Evolutionary conservation across 768 basidiomycete genomes (phyloP), one percentile per base, ranked within the genome.

Genomic region (Lactarius vividus): DNA sequence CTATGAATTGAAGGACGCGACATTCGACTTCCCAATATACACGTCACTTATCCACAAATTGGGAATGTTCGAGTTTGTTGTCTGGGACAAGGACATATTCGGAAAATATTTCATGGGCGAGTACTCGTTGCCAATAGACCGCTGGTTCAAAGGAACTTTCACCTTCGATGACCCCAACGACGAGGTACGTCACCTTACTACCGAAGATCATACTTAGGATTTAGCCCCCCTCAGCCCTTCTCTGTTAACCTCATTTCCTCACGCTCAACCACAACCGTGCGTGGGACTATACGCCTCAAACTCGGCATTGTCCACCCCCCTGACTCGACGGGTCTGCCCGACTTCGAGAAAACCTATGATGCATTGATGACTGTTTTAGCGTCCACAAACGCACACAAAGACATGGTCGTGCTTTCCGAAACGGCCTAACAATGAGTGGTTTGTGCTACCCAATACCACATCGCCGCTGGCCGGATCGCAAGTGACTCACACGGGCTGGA

Each of bases 31-130:
- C 37, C 37, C 37, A 37, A 11, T 37, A 37, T 37, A 37, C 13
- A 9, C 13, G 37, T 2, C 11, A 1, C 37, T 13, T 37, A 13
- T 37, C 3, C 11, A 37, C 37, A 10, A 37, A 13, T 2, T 37
- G 0, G 37, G 37, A 11, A 37, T 15, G 13, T 4, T 37, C 37
- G 1, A 13, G 37, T 37, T 37, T 37, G 37, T 3, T 13, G 11
- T 13, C 0, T 98, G 96, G 96, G 94, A 96, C 77, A 94, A 89
- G 79, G 96, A 97, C 76, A 79, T 91, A 69, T 74, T 94, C 63
- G 84, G 82, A 72, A 97, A 95, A 77, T 96, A 98, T 52, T 99
- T 97, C 74, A 82, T 98, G 16, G 96, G 96, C 18, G 96, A 98
- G 76, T 83, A 85, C 3, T 83, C 88, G 0, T 69, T 98, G 8